Evolutionary conservation across 768 basidiomycete genomes (phyloP).

Genomic region (Auriscalpium vulgare): DNA sequence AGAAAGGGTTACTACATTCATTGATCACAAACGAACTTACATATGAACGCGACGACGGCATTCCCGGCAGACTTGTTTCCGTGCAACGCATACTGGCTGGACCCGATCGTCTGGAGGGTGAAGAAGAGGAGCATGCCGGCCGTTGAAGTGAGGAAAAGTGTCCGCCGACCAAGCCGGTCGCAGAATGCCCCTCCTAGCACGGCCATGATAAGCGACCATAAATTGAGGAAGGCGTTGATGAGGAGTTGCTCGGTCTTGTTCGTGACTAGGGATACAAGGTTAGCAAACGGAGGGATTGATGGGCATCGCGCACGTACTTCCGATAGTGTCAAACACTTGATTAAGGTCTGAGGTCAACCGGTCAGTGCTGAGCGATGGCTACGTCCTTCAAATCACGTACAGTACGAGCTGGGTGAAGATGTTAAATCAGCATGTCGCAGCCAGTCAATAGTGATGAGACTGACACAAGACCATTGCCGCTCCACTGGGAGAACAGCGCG

Average conservation of each 20-base stretch:
- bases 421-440: no score
- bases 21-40: conserved; percentile 17
- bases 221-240: conserved; percentile 44
- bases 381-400: background rate
- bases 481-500: conserved; percentile 26
- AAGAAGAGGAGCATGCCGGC: conserved; percentile 34
- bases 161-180: conserved; percentile 42
- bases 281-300: background rate
- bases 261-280: conserved; percentile 25
- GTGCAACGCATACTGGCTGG: conserved; percentile 22
- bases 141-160: conserved; percentile 43
- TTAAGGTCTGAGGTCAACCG: conserved; percentile 30
- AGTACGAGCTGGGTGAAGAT: background rate
- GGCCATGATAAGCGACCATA: conserved; percentile 50
- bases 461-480: conserved; percentile 25
- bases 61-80: conserved; percentile 27
- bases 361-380: no score
- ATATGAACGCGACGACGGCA: conserved; percentile 39
- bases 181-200: conserved; percentile 39
- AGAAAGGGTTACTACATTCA: conserved; percentile 21
- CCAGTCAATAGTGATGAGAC: conserved; percentile 9
- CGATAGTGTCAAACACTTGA: conserved; percentile 44
- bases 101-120: conserved; percentile 31
- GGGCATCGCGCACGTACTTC: conserved; percentile 24
- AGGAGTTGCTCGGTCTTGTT: conserved; percentile 36